Base-by-base conservation (phyloP, 352 stramenopile species). In the Phytophthora syringae region DNA sequence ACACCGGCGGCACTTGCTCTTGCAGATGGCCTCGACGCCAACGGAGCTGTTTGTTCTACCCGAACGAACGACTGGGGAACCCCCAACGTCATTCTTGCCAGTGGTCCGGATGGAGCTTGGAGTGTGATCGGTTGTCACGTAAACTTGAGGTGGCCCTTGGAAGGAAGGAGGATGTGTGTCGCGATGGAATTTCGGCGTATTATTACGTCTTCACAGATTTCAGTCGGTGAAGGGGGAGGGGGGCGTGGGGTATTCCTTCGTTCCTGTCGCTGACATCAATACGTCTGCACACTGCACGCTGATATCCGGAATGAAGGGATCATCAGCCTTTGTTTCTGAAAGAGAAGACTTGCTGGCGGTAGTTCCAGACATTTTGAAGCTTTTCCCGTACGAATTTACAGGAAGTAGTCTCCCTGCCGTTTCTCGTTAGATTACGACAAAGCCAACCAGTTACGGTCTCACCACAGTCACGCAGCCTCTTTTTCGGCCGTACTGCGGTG, bases 131-230 rank as follows among this genome's bases (percentile, higher is more conserved):
- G n/a, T 64, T 70, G 61, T 48, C 27, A 32, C 61, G 53, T 4
- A 53, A 64, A 18, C 53, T 69, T 3, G 61, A 69, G 24, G 45
- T 64, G 7, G 61, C 61, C 16, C 36, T 64, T 1, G 61, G 64
- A 18, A 55, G 32, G 34, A 70, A 70, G 22, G 15, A 70, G 40
- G 51, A 32, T 70, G 61, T 22, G 54, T 60, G 3, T 70, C 61
- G 13, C 27, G 61, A 9, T 70, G 60, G 60, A 57, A 64, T 49
- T 52, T 69, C 13, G 53, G 61, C 10, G 39, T 70, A 2, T 18
- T 70, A 16, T 11, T 74, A 3, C 66, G 60, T 15, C 34, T 74
- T 15, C 59, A 67, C 43, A 70, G 48, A n/a, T 74, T 71, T 40
- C 66, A 74, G 39, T 50, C 43, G 4, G 51, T 66, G 7, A 64